Conservation (phyloP, 192 early-diverging fungal genomes). For the Podila verticillata region DNA sequence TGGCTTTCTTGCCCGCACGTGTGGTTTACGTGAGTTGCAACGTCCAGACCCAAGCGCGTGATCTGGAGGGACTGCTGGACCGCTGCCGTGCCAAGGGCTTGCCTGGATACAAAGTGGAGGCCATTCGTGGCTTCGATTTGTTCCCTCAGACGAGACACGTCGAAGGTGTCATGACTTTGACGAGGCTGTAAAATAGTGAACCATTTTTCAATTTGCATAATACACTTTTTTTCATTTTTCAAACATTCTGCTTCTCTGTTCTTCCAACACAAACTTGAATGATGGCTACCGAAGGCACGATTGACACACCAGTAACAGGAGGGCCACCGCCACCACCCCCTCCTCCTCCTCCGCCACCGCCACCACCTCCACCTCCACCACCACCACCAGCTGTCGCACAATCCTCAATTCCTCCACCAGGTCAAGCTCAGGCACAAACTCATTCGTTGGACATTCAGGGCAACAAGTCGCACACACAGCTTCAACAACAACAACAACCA, state of each 20-base stretch:
- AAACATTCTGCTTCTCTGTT: not conserved
- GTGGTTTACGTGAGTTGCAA: constrained; percentile 80
- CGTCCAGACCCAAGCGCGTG: constrained; percentile 68
- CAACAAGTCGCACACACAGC: constrained; percentile 15
- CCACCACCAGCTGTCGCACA: constrained; percentile 19
- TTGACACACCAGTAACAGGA: constrained; percentile 1
- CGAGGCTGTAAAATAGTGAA: constrained; percentile 47
- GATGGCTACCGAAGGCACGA: constrained; percentile 31
- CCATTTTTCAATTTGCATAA: not conserved
- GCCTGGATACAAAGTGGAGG: constrained; percentile 64
- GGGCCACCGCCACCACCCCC: not conserved
- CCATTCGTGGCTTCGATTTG: constrained; percentile 75
- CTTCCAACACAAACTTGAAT: constrained; percentile 8
- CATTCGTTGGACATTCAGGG: constrained; percentile 47
- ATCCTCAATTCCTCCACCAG: constrained; percentile 13
- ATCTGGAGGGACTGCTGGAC: constrained; percentile 62
- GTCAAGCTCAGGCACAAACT: constrained; percentile 40
- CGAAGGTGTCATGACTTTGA: constrained; percentile 72
- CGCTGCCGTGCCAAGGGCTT: constrained; percentile 52
- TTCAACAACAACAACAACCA: not conserved
- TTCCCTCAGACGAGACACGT: constrained; percentile 79
- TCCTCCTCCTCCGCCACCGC: not conserved
- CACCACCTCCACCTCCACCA: not conserved
- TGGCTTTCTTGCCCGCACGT: constrained; percentile 71
- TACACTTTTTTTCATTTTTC: not conserved